Conservation (phyloP, 2,329 filamentous ascomycete species). For the Fusarium devonianum region DNA sequence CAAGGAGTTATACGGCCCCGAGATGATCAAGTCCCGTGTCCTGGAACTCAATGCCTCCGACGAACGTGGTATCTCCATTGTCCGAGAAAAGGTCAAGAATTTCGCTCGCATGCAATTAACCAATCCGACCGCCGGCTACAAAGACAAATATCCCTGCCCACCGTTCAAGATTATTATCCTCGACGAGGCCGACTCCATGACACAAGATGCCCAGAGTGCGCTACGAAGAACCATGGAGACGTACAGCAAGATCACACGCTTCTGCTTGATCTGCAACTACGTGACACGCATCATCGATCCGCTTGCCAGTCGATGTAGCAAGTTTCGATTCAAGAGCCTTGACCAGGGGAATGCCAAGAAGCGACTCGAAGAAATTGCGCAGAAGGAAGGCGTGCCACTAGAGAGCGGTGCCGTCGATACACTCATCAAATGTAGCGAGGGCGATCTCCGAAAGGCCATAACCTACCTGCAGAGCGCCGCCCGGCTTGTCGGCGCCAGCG, state of each 20-base stretch:
- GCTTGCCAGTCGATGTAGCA: slow-evolving; percentile 89
- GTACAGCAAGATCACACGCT: slow-evolving; percentile 93
- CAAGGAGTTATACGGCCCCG: slow-evolving; percentile 95
- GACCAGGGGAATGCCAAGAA: slow-evolving; percentile 84
- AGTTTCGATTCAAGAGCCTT: slow-evolving; percentile 97
- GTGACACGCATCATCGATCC: slow-evolving; percentile 98
- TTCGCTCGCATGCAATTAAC: slow-evolving; percentile 96
- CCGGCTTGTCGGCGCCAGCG: slow-evolving; percentile 76
- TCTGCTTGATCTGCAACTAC: slow-evolving; percentile 98
- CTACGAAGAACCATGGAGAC: slow-evolving; percentile 97
- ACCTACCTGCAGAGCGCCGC: slow-evolving; percentile 97
- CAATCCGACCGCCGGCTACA: slow-evolving; percentile 75
- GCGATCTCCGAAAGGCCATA: slow-evolving; percentile 94
- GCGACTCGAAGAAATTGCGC: slow-evolving; percentile 83
- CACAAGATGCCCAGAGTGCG: slow-evolving; percentile 94
- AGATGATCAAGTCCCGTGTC: slow-evolving; percentile 91
- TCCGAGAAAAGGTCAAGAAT: slow-evolving; percentile 97
- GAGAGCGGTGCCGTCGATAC: slow-evolving; percentile 83
- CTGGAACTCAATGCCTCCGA: slow-evolving; percentile 99
- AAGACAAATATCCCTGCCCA: slow-evolving; percentile 83
- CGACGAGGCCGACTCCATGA: slow-evolving; percentile 99
- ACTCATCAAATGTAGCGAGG: slow-evolving; percentile 86
- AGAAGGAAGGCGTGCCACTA: slow-evolving; percentile 76
- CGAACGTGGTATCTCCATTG: slow-evolving; percentile 96
- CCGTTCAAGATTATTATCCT: slow-evolving; percentile 99